Conservation (phyloP, 192 early-diverging fungal species). For the Entophlyctis helioformis region DNA sequence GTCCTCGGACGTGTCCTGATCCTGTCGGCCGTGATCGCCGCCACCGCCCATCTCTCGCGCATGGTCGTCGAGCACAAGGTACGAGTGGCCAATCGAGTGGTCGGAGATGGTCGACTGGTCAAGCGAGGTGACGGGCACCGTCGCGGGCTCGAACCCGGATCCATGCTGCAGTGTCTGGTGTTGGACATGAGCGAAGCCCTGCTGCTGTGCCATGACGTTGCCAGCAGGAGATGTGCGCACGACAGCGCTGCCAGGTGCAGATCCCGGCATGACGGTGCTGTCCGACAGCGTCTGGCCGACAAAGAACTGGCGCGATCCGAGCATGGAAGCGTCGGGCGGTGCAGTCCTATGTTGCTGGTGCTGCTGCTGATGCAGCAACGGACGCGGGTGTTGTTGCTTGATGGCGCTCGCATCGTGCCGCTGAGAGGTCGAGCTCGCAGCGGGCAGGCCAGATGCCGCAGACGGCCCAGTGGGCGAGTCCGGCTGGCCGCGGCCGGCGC, state of each 20-base stretch:
- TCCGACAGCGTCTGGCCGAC: not conserved
- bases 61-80: conserved; percentile 14
- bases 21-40: not conserved
- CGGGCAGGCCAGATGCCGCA: no score
- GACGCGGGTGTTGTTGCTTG: no score
- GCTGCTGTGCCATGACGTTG: not conserved
- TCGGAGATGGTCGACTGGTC: conserved; percentile 11
- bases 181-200: no score
- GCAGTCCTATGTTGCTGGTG: no score
- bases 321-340: not conserved
- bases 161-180: no score
- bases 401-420: no score
- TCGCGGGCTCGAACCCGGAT: conserved; percentile 5
- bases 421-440: no score
- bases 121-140: conserved; percentile 19
- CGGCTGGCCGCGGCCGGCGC: no score
- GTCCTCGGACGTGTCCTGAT: conserved; percentile 34
- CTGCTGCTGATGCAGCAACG: no score
- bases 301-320: conserved; percentile 2
- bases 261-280: not conserved
- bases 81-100: conserved; percentile 5
- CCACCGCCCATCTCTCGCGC: conserved; percentile 1
- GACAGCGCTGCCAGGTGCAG: no score
- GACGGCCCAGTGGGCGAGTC: no score
- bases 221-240: no score